A percentile compares a stretch with the other conserved stretches of the same genome.
Conservation (phyloP, 1,139 yeast genomes). For the Blastobotrys malaysiensis region DNA sequence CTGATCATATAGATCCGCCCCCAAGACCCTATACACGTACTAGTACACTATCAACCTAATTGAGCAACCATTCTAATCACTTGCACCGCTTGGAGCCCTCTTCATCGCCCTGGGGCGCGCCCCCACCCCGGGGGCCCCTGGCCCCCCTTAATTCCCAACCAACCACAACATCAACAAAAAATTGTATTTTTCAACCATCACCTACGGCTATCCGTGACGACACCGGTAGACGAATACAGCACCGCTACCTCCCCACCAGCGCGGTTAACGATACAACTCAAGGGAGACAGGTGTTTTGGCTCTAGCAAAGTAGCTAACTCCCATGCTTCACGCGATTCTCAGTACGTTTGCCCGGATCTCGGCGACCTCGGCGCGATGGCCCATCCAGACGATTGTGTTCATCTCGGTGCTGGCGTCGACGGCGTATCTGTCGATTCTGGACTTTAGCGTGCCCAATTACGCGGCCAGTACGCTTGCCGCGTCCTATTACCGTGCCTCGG, state of each 20-base stretch:
- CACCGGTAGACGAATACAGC: too few relatives aligned
- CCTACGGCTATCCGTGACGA: not conserved
- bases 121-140: not conserved
- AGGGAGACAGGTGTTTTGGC: too few relatives aligned
- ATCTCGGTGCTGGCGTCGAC: slow-evolving; percentile 73
- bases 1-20: not conserved
- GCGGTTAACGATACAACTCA: too few relatives aligned
- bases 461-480: slow-evolving; percentile 23
- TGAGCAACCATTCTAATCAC: not conserved
- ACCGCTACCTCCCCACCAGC: too few relatives aligned
- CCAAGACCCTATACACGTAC: too few relatives aligned
- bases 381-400: slow-evolving; percentile 79
- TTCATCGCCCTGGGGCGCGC: too few relatives aligned
- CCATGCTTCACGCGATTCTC: not conserved
- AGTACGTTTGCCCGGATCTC: slow-evolving; percentile 27
- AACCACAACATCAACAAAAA: not conserved
- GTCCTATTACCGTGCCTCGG: slow-evolving; percentile 23
- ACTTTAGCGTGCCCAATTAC: slow-evolving; percentile 56
- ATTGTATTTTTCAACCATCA: not conserved
- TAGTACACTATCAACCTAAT: too few relatives aligned
- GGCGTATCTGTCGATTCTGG: slow-evolving; percentile 77
- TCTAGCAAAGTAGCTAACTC: too few relatives aligned
- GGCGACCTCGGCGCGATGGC: slow-evolving; percentile 68
- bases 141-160: not conserved
- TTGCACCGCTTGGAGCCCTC: too few relatives aligned